Percentiles rank a stretch among this genome's conserved stretches.
phyloP scores from a whole-genome alignment of 495 filamentous ascomycete genomes.

The Aspergillus conjunctus region DNA sequence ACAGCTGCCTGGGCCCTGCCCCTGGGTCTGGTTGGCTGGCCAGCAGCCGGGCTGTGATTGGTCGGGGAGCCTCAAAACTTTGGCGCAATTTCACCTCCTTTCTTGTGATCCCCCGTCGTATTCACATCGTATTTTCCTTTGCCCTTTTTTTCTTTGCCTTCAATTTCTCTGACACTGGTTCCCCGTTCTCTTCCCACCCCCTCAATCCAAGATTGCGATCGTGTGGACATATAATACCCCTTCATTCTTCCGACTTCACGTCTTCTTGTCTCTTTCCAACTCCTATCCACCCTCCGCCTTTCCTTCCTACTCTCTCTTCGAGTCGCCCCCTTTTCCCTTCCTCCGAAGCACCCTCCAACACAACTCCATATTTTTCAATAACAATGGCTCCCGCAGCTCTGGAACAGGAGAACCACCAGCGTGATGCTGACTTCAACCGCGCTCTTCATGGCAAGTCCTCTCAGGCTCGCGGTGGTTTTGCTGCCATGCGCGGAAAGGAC shows the following conservation, averaged over 20 bases:
- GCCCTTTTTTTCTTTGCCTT: conserved; percentile 21
- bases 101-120: conserved; percentile 21
- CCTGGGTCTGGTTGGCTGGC: conserved; percentile 15
- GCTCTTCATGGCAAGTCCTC: conserved; percentile 88
- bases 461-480: conserved; percentile 68
- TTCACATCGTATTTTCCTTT: conserved; percentile 25
- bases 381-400: conserved; percentile 71
- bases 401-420: conserved; percentile 81
- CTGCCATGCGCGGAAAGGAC: conserved; percentile 86
- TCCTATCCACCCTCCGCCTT: neutral
- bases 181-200: conserved; percentile 18
- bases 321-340: conserved; percentile 17
- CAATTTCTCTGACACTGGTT: conserved; percentile 15
- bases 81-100: conserved; percentile 29
- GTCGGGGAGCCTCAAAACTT: conserved; percentile 29
- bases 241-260: neutral
- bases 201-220: conserved; percentile 10
- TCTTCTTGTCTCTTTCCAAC: neutral
- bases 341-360: conserved; percentile 11
- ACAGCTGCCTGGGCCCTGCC: neutral
- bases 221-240: conserved; percentile 2
- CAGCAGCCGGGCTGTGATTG: conserved; percentile 20
- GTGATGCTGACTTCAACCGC: conserved; percentile 93
- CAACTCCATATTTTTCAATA: conserved; percentile 32
- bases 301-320: conserved; percentile 1